Evolutionary conservation across 2,329 filamentous ascomycete species (phyloP), one percentile per base, ranked within the genome.

Genomic region (Huntiella savannae): DNA sequence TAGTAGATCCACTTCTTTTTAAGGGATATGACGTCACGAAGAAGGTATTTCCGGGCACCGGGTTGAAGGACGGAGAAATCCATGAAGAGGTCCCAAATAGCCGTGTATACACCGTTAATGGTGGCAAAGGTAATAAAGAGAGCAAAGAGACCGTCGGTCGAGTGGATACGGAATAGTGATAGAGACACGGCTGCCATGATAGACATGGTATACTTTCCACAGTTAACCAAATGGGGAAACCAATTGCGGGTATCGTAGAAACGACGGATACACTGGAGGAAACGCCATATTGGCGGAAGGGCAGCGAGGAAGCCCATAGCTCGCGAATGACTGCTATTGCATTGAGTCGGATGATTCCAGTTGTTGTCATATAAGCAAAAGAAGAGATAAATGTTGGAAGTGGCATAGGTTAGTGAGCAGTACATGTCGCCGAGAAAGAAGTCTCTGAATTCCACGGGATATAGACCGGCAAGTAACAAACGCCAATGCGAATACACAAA

Each of bases 371-470:
- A 98, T 2, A 96, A 68, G 58, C 91, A 98, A 60, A 94, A 95
- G 64, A 96, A 95, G 0, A 96, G 67, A 54, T 86, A 83, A 35
- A 94, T 72, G 56, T 96, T 95, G 80, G 49, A 52, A n/a, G 43
- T 83, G 12, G 80, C 73, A 60, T 98, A 98, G 4, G 87, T 93
- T 47, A 93, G 68, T 2, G 91, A 96, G 62, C 88, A 96, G 61
- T 93, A 94, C 69, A 96, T 95, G 59, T 98, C 91, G 45, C 91
- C 91, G 0, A 96, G 71, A 61, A 95, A 96, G 63, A 98, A 96
- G 61, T 98, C 91, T 49, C 87, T 76, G 59, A 96, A 98, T 59
- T 96, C 88, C 43, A 98, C 91, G 1, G 85, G 85, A 56, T 92
- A 95, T 15, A 93, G 59, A 3, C 87, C 87, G 11, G 88, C 84